These are phyloP conservation scores for Aspergillus taichungensis DNA, from an alignment of 495 filamentous ascomycete genomes.

Conservation along the genomic window DNA sequence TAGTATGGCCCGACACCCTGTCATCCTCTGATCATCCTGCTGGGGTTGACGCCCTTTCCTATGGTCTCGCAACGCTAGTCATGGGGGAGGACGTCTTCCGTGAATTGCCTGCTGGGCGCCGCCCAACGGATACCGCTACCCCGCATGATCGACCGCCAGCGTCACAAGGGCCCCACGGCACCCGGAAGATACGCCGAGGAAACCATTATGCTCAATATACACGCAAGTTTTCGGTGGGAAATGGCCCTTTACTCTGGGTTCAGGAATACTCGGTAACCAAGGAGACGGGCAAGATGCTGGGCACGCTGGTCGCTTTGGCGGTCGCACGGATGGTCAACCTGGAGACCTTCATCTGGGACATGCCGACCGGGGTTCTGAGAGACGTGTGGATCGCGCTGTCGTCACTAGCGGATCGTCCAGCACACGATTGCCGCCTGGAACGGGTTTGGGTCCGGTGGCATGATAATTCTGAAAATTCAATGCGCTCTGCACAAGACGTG, in stretches of 20 bases:
- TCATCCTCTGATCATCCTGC: slow-evolving; percentile 54
- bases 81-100: slow-evolving; percentile 69
- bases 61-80: slow-evolving; percentile 79
- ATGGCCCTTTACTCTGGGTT: slow-evolving; percentile 76
- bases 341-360: slow-evolving; percentile 91
- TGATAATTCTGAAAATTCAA: slow-evolving; percentile 54
- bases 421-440: slow-evolving; percentile 59
- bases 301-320: slow-evolving; percentile 79
- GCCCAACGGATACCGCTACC: slow-evolving; percentile 11
- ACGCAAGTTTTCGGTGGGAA: slow-evolving; percentile 83
- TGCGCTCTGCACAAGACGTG: slow-evolving; percentile 18
- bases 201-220: slow-evolving; percentile 83
- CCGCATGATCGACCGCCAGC: slow-evolving; percentile 8
- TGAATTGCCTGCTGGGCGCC: slow-evolving; percentile 13
- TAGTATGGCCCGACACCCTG: slow-evolving; percentile 79
- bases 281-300: slow-evolving; percentile 89
- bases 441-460: slow-evolving; percentile 87
- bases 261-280: slow-evolving; percentile 81
- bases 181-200: slow-evolving; percentile 37
- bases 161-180: slow-evolving; percentile 4
- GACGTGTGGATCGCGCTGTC: slow-evolving; percentile 82
- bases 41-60: slow-evolving; percentile 85
- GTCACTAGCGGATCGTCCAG: slow-evolving; percentile 56
- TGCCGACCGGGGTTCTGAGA: slow-evolving; percentile 83
- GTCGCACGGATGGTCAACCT: slow-evolving; percentile 81